Base-by-base conservation (phyloP, 768 basidiomycete genomes). In the Tulasnella calospora region DNA sequence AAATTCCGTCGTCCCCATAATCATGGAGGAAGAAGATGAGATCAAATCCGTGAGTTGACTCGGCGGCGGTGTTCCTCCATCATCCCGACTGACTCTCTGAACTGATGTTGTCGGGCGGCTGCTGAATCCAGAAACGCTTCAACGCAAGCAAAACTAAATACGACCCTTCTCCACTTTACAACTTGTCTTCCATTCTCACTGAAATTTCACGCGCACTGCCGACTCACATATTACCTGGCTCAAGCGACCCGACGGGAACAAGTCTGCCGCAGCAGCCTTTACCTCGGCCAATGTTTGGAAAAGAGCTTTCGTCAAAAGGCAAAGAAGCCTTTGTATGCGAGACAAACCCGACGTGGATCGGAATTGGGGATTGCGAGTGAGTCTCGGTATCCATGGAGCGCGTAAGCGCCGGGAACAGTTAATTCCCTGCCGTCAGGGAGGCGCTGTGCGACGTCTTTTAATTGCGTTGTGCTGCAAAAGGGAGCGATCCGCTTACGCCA, bases 201-300 rank as follows among this genome's bases (percentile, higher is more conserved):
- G 95, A 98, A 81, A 87, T 98, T 71, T 89, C 90, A 8, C 88
- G 90, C 17, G 88, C 90, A 23, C 86, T 99, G 81, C 94, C 96
- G 0, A 88, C 98, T 44, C 95, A 96, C 82, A 86, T 99, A 38
- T 87, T 99, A 57, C 94, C 96, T 3, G 98, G 98, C 10, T 89
- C 90, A 74, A 87, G 88, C 46, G 98, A 99, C 84, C 98, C 97
- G 3, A 89, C 95, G 19, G 95, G 94, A 0, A 88, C 89, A 0
- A 95, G 96, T 51, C 86, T 99, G 81, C 98, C 98, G 3, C 98
- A 99, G 83, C 98, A 98, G 82, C 88, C 94, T 0, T 88, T 99
- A 81, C 98, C 98, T 71, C 89, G 91, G 41, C 92, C 94, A 8
- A 96, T 99, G 92, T 92, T 99, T 80, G 90, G 94, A 78, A 85